A percentile compares a stretch with the other conserved stretches of the same genome.
phyloP scores from a whole-genome alignment of 768 basidiomycete genomes.

The Sistotremastrum suecicum region DNA sequence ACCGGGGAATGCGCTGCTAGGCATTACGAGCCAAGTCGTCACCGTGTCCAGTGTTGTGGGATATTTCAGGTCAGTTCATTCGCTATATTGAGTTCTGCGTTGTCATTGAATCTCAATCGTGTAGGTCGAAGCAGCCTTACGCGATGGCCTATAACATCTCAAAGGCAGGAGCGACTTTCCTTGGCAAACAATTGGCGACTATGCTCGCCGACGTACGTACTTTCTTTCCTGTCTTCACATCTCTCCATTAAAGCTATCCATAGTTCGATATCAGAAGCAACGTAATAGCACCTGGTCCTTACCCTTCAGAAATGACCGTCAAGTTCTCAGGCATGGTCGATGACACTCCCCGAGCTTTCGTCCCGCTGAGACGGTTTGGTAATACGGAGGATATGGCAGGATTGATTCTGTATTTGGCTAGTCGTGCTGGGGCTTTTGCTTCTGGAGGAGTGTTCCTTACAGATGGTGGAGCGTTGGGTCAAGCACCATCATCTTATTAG shows the following conservation, averaged over 20 bases:
- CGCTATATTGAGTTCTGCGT: too few species aligned
- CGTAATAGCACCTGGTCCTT: conserved; percentile 11
- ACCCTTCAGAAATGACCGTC: conserved; percentile 9
- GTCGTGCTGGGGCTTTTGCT: conserved; percentile 3
- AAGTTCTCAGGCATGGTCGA: neutral
- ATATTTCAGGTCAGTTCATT: too few species aligned
- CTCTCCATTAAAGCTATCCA: neutral
- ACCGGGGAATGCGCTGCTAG: neutral
- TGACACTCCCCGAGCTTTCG: neutral
- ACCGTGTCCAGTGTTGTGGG: conserved; percentile 49
- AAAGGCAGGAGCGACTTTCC: conserved; percentile 13
- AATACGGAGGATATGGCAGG: conserved; percentile 1
- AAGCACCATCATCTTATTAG: conserved; percentile 2
- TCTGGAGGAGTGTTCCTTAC: conserved; percentile 4
- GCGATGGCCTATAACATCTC: conserved; percentile 11
- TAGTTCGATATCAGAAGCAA: conserved; percentile 9
- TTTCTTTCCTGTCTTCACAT: too few species aligned
- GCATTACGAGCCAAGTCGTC: conserved; percentile 46
- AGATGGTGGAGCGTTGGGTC: conserved; percentile 4
- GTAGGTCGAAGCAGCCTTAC: too few species aligned
- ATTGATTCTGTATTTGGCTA: conserved; percentile 3
- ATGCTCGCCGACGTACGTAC: neutral
- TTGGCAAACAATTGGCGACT: conserved; percentile 13
- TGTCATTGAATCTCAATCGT: too few species aligned
- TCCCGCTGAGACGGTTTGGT: neutral